Percentiles rank a stretch among this genome's conserved stretches.
Conservation (phyloP, 371 early-diverging fungal genomes). For the Rhizomucor miehei region DNA sequence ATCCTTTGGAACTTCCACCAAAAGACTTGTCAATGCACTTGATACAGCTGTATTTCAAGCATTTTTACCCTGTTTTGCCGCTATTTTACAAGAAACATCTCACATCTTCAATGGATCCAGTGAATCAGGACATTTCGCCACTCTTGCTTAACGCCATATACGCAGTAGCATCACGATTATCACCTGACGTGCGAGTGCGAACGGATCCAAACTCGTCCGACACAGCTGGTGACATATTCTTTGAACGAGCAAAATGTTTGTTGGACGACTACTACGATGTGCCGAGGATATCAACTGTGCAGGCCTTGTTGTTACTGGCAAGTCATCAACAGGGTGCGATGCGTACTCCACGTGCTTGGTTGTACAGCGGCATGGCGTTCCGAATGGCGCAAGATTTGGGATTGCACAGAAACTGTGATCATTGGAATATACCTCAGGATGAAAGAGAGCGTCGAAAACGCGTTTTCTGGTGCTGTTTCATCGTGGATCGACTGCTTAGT, state of each 20-base stretch:
- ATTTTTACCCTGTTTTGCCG: conserved; percentile 55
- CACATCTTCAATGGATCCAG: conserved; percentile 8
- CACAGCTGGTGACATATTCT: conserved; percentile 44
- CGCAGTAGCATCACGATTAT: conserved; percentile 46
- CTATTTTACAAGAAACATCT: conserved; percentile 44
- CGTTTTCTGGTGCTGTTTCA: conserved; percentile 52
- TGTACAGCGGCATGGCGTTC: conserved; percentile 52
- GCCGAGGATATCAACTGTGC: conserved; percentile 58
- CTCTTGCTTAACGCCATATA: conserved; percentile 50
- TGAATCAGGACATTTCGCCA: conserved; percentile 28
- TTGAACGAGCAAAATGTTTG: conserved; percentile 43
- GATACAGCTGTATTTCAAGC: conserved; percentile 49
- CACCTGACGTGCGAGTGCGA: conserved; percentile 32
- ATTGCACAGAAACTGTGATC: conserved; percentile 45
- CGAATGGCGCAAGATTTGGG: conserved; percentile 54
- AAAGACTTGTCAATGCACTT: conserved; percentile 53
- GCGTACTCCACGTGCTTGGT: conserved; percentile 46
- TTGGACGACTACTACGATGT: conserved; percentile 58
- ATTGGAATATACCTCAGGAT: conserved; percentile 36
- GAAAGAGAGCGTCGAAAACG: conserved; percentile 43
- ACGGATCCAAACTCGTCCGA: conserved; percentile 27
- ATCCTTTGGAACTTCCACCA: conserved; percentile 41
- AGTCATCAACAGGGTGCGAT: conserved; percentile 55
- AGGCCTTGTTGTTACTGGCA: conserved; percentile 55
- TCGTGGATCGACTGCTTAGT: conserved; percentile 42